A percentile compares a stretch with the other conserved stretches of the same genome.
Conservation (phyloP, 2,329 filamentous ascomycete species). For the Colletotrichum cordylinicola region DNA sequence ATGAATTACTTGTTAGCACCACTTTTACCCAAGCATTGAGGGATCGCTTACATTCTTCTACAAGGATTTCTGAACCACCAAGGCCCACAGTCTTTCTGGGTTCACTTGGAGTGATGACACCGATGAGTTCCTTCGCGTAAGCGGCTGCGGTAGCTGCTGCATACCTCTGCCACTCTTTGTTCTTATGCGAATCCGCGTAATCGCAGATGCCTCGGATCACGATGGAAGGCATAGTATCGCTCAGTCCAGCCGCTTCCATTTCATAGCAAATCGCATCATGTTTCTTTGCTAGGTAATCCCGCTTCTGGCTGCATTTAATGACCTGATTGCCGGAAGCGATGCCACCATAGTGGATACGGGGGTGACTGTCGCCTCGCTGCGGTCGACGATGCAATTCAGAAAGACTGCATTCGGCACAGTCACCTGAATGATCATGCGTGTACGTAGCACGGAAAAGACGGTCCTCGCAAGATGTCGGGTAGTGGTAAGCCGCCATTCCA, state of each 20-base stretch:
- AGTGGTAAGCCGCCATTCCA: too few relatives aligned
- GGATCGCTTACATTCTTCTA: too few relatives aligned
- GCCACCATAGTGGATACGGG: constrained; percentile 17
- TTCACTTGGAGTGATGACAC: neutral
- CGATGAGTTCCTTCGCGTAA: constrained; percentile 27
- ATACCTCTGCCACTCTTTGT: constrained; percentile 38
- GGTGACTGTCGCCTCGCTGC: too few relatives aligned
- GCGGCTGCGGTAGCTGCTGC: constrained; percentile 37
- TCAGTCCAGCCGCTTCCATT: constrained; percentile 32
- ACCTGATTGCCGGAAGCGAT: constrained; percentile 25
- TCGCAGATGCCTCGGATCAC: constrained; percentile 41
- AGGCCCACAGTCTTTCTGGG: too few relatives aligned
- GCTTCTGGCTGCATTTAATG: neutral
- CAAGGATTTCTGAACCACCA: too few relatives aligned
- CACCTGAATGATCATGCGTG: too few relatives aligned
- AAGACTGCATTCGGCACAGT: too few relatives aligned
- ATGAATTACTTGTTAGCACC: too few relatives aligned
- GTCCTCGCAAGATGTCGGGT: too few relatives aligned
- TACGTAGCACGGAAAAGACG: too few relatives aligned
- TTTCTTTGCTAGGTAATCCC: constrained; percentile 31
- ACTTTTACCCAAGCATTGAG: too few relatives aligned
- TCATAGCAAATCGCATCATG: constrained; percentile 27
- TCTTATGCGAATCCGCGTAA: constrained; percentile 44
- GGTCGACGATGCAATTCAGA: too few relatives aligned
- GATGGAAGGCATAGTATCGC: constrained; percentile 31